Evolutionary conservation across 148 eudicot genomes (phyloP).

Genomic region (Chenopodium album): DNA sequence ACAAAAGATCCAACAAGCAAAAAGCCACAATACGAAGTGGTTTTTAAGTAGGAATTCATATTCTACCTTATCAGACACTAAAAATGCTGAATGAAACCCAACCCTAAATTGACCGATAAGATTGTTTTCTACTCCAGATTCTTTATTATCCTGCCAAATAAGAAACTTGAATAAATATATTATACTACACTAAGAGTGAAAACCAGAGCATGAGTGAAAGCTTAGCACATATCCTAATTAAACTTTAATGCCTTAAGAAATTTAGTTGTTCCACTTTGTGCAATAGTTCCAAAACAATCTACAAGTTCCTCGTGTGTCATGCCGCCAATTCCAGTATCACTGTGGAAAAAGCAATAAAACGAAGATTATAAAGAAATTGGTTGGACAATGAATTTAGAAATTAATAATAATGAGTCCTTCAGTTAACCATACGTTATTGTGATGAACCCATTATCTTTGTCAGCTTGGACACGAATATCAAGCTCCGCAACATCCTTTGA

Average conservation of each 20-base stretch:
- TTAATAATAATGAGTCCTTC: not conserved
- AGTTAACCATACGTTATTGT: constrained; percentile 66
- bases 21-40: not conserved
- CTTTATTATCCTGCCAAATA: constrained; percentile 84
- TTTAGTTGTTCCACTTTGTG: constrained; percentile 99
- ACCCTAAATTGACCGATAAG: constrained; percentile 99
- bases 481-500: constrained; percentile 67
- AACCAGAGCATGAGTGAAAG: not conserved
- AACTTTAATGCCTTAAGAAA: constrained; percentile 80
- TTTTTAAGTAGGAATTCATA: constrained; percentile 18
- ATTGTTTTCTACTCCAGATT: constrained; percentile 78
- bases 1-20: not conserved
- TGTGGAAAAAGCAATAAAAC: constrained; percentile 26
- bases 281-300: constrained; percentile 96
- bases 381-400: not conserved
- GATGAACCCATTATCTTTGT: constrained; percentile 82
- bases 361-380: not conserved
- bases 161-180: not conserved
- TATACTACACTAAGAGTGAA: not conserved
- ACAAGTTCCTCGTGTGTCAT: constrained; percentile 92
- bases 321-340: constrained; percentile 88
- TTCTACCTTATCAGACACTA: constrained; percentile 76
- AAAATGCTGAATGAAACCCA: constrained; percentile 95
- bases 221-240: constrained; percentile 27
- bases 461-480: constrained; percentile 84